phyloP scores from a whole-genome alignment of 2,329 filamentous ascomycete genomes.

The Penicillium fuscoglaucum region DNA sequence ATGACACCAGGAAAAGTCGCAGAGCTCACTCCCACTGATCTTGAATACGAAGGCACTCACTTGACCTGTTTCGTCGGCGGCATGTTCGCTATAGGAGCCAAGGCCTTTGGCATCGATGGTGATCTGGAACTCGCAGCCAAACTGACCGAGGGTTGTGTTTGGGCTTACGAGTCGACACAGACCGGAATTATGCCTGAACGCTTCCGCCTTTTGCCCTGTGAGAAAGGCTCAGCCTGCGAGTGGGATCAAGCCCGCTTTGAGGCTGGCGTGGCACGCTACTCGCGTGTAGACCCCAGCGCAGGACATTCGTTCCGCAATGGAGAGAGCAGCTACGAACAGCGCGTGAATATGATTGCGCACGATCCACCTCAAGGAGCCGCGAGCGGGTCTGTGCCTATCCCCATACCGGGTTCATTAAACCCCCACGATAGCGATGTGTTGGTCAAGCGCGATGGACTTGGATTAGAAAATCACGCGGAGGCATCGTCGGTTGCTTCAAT shows the following conservation, averaged over 20 bases:
- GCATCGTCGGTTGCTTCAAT: not conserved
- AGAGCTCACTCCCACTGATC: slow-evolving; percentile 16
- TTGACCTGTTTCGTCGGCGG: slow-evolving; percentile 62
- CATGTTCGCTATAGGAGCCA: slow-evolving; percentile 62
- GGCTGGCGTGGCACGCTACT: slow-evolving; percentile 43
- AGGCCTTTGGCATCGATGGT: slow-evolving; percentile 54
- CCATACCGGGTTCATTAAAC: slow-evolving; percentile 27
- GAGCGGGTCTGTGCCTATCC: slow-evolving; percentile 17
- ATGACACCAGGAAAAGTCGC: slow-evolving; percentile 25
- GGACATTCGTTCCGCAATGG: slow-evolving; percentile 30
- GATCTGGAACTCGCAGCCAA: slow-evolving; percentile 59
- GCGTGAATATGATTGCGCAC: slow-evolving; percentile 20
- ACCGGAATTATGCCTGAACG: slow-evolving; percentile 63
- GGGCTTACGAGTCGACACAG: slow-evolving; percentile 59
- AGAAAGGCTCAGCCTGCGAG: slow-evolving; percentile 44
- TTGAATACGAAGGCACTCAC: slow-evolving; percentile 57
- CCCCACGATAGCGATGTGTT: slow-evolving; percentile 22
- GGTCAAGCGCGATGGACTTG: slow-evolving; percentile 19
- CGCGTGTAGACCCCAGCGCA: slow-evolving; percentile 43
- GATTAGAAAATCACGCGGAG: not conserved
- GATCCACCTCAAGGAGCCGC: slow-evolving; percentile 8
- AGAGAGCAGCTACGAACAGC: slow-evolving; percentile 27
- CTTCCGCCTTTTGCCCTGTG: slow-evolving; percentile 56
- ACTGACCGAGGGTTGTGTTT: slow-evolving; percentile 62
- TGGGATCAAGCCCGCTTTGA: slow-evolving; percentile 51